Base-by-base conservation (phyloP, 2,329 filamentous ascomycete genomes). In the Fusarium longipes region DNA sequence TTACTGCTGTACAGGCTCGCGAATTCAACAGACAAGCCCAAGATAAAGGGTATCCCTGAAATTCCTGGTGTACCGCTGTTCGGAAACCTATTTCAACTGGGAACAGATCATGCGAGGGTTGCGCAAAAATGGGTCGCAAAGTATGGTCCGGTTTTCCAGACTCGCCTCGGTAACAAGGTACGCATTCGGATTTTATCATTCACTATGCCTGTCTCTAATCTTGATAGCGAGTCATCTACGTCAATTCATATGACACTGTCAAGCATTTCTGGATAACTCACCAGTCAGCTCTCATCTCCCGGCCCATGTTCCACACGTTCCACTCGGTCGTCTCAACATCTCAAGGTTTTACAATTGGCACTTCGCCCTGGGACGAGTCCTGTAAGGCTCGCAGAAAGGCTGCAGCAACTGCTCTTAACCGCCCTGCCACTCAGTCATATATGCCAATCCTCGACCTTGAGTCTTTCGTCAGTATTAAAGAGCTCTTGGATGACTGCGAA, bases 391-490 rank as follows among this genome's bases (percentile, higher is more conserved):
- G 91, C 11, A 87, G 92, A 65, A 94, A 93, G 80, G 91, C 91
- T 0, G 92, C 91, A 2, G 91, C 90, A 6, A 93, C 91, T 6
- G 91, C 92, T 0, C 83, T 95, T 22, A 94, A 94, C 75, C 85
- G 90, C 1, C 91, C 91, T 0, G 89, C 91, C 0, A 87, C 92
- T 2, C 90, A 93, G 72, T 89, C 88, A 1, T 95, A 95, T 76
- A 91, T 93, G 87, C 91, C 92, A 0, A 92, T 93, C 69, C 88
- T 95, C 49, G 92, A 95, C 70, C 86, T 93, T 25, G 92, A 95
- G 76, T 87, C 89, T 27, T 89, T 84, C 15, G 84, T 86, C 15
- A 91, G 89, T 55, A 90, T 95, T 77, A 89, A 87, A 65, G 91
- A 95, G 70, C 83, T 95, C 38, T 81, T 91, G 32, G 77, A 84